Evolutionary conservation across 331 rosid genomes (phyloP).

Genomic region (Erythrophleum ivorense): DNA sequence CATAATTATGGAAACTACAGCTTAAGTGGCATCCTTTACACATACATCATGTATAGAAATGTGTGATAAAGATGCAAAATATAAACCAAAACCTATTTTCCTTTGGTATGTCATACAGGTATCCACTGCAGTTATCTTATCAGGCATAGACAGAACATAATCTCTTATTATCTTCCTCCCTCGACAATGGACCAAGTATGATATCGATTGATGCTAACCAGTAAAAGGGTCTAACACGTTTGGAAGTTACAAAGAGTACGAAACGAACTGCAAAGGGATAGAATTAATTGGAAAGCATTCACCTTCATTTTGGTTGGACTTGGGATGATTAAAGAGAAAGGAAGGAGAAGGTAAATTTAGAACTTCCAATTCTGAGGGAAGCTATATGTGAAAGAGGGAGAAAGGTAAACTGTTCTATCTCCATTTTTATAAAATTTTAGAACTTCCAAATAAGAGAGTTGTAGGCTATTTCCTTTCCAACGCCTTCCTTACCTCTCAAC

Average conservation of each 20-base stretch:
- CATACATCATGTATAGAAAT: not conserved
- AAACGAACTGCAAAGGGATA: not conserved
- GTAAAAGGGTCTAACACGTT: not conserved
- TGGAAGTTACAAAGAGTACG: not conserved
- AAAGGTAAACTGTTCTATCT: not conserved
- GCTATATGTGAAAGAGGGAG: not conserved
- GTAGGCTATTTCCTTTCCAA: not conserved
- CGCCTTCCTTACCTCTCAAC: not conserved
- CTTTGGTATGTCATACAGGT: not conserved
- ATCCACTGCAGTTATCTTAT: not conserved
- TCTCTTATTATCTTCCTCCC: not conserved
- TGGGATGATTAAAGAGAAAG: not conserved
- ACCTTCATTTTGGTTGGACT: not conserved
- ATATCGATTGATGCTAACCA: not conserved
- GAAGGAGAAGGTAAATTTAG: too few relatives aligned
- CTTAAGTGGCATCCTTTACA: conserved; percentile 13
- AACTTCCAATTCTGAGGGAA: not conserved
- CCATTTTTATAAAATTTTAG: too few relatives aligned
- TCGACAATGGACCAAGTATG: not conserved
- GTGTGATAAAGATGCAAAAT: not conserved
- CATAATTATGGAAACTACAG: conserved; percentile 24
- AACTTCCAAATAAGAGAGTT: not conserved
- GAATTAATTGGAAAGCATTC: not conserved
- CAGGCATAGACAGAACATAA: not conserved
- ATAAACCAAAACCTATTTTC: not conserved